These are phyloP conservation scores for Metschnikowia noctiluminum DNA, from an alignment of 805 yeast species.

Conservation along the genomic window DNA sequence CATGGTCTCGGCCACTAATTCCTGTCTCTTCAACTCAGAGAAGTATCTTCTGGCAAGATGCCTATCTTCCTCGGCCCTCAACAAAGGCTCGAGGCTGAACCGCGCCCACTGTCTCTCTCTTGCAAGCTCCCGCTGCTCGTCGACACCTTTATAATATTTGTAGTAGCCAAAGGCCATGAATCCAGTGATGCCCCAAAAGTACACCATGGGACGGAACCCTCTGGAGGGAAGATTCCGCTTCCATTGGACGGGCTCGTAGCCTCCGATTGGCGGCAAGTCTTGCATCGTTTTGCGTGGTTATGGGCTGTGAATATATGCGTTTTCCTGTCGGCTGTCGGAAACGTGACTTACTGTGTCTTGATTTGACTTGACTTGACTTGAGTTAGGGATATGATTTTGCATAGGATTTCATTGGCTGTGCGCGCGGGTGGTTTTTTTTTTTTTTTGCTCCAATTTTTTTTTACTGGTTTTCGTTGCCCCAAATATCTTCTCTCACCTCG, in stretches of 20 bases:
- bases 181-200: constrained; percentile 61
- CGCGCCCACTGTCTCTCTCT: constrained; percentile 80
- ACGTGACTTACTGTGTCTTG: too few species aligned
- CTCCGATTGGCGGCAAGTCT: constrained; percentile 84
- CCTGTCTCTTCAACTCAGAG: constrained; percentile 67
- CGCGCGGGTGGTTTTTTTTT: constrained; percentile 6
- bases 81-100: constrained; percentile 65
- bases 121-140: constrained; percentile 70
- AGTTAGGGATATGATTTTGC: constrained; percentile 6
- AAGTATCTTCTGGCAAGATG: constrained; percentile 67
- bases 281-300: constrained; percentile 39
- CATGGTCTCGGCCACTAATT: constrained; percentile 43
- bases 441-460: too few species aligned
- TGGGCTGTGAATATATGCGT: background rate
- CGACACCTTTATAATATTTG: constrained; percentile 59
- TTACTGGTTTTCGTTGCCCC: too few species aligned
- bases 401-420: constrained; percentile 15
- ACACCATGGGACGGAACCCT: constrained; percentile 76
- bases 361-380: background rate
- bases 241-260: constrained; percentile 87
- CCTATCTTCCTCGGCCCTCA: constrained; percentile 81
- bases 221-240: constrained; percentile 80
- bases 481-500: too few species aligned
- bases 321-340: background rate
- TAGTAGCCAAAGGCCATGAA: constrained; percentile 72